Evolutionary conservation across 345 rosid species (phyloP), one percentile per base, ranked within the genome.

Genomic region (Excoecaria agallocha): DNA sequence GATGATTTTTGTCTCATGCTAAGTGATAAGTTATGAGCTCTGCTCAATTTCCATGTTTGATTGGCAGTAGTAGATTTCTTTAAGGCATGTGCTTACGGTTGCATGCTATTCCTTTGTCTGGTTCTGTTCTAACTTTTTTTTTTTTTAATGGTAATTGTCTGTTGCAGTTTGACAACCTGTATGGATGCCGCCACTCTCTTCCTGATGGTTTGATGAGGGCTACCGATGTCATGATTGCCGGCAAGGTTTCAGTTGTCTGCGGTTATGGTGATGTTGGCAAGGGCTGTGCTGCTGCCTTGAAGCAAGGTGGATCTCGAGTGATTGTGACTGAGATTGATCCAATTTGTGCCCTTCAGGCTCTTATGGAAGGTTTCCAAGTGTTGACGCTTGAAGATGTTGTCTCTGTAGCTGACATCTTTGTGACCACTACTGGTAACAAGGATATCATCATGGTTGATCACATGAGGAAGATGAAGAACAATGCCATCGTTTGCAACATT

Each of bases 201-300:
- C 97, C 98, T 16, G 98, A 93, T 70, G 97, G 98, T 75, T 84
- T 93, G 88, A 93, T 91, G 98, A 93, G 98, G 72, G 98, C 98
- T 3, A 93, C 98, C 15, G 97, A 93, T 81, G 97, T 93, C 25
- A 93, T 93, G 98, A 93, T 93, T 69, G 97, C 97, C 3, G 96
- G 97, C 1, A 93, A 93, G 83, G 87, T 91, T 19, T 97, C 82
- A 0, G 93, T 93, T 72, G 85, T 93, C 30, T 82, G 85, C 54
- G 98, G 98, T 15, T 93, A 93, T n/a, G 98, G 98, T 84, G 97
- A 93, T 82, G 98, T 93, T 0, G 98, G 97, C 68, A 93, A 93
- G 94, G 98, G 97, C 58, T 93, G 97, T 78, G 97, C 97, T 50
- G 90, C 93, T 25, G 97, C 97, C 70, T 55, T 93, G 86, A 93